phyloP scores from a whole-genome alignment of 495 filamentous ascomycete species.

The Glutinoglossum americanum region DNA sequence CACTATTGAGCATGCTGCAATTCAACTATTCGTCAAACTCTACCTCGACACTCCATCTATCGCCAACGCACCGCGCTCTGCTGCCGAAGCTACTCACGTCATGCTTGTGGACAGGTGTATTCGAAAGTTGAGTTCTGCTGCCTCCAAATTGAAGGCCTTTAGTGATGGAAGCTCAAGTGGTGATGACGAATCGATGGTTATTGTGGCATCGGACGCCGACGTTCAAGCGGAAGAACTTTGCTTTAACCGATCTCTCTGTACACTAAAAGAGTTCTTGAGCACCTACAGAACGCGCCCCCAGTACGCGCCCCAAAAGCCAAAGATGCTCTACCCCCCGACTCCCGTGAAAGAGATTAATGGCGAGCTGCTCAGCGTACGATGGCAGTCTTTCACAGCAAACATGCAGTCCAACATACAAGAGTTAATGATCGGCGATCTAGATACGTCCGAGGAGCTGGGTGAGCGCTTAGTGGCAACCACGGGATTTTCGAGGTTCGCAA shows the following conservation, averaged over 20 bases:
- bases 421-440: conserved; percentile 42
- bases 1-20: conserved; percentile 47
- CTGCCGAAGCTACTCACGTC: conserved; percentile 51
- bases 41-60: conserved; percentile 39
- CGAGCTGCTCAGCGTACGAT: conserved; percentile 42
- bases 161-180: conserved; percentile 19
- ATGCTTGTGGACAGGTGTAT: conserved; percentile 59
- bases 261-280: conserved; percentile 34
- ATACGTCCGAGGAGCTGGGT: conserved; percentile 43
- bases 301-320: conserved; percentile 22
- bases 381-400: conserved; percentile 47
- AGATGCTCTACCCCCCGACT: conserved; percentile 20
- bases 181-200: conserved; percentile 29
- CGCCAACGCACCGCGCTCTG: conserved; percentile 20
- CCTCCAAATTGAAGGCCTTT: conserved; percentile 31
- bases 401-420: conserved; percentile 31
- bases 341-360: conserved; percentile 25
- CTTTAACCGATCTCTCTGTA: conserved; percentile 42
- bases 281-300: conserved; percentile 29
- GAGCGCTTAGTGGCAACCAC: conserved; percentile 18
- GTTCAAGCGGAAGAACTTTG: conserved; percentile 30
- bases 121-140: conserved; percentile 47
- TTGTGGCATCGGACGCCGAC: conserved; percentile 22
- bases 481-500: conserved; percentile 3
- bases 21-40: conserved; percentile 46